Conservation (phyloP, 2,329 filamentous ascomycete species). For the Dactylellina cionopaga region DNA sequence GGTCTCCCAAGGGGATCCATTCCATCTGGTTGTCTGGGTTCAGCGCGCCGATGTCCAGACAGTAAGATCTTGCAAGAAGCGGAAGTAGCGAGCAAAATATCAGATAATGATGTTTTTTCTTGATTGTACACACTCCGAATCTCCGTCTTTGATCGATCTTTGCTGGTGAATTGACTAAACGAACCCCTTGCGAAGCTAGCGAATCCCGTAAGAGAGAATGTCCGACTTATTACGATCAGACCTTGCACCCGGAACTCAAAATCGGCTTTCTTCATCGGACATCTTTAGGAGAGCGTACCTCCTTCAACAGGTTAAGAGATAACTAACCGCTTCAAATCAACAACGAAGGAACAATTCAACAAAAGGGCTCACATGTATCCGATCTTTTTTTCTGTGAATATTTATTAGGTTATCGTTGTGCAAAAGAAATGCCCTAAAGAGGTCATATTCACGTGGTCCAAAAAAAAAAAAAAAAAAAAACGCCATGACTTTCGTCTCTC, state of each 20-base stretch:
- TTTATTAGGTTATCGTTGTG: conserved; percentile 29
- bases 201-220: conserved; percentile 35
- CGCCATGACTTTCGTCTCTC: conserved; percentile 34
- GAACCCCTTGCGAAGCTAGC: conserved; percentile 13
- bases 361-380: not conserved
- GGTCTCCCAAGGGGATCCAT: too few relatives aligned
- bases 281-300: conserved; percentile 21
- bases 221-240: conserved; percentile 42
- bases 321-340: conserved; percentile 32
- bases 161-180: too few relatives aligned
- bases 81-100: not conserved
- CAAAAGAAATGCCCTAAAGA: not conserved
- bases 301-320: conserved; percentile 20
- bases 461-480: too few relatives aligned
- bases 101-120: too few relatives aligned
- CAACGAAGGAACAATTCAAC: not conserved
- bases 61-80: conserved; percentile 18
- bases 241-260: conserved; percentile 10
- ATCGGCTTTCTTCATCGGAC: conserved; percentile 31
- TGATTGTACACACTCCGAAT: too few relatives aligned
- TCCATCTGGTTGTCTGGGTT: not conserved
- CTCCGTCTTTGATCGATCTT: too few relatives aligned
- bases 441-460: conserved; percentile 46
- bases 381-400: not conserved
- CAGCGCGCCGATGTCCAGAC: not conserved